Evolutionary conservation across 305 asterid species (phyloP), one percentile per base, ranked within the genome.

Genomic region (Solanum chacoense): DNA sequence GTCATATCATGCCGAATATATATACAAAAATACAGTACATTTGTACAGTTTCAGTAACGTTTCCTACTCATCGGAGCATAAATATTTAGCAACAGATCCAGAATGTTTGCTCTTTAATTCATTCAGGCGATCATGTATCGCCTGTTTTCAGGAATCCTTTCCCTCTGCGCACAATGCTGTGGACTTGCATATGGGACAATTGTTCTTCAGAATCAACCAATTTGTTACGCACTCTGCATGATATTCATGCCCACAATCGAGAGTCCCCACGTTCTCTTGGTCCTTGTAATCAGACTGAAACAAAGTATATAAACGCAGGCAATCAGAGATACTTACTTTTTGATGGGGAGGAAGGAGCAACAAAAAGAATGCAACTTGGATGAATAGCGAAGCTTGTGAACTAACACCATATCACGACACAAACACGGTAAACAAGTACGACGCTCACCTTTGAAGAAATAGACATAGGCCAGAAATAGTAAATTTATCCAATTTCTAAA

Each of bases 121-220:
- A 67, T 32, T 81, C 77, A 37, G 32, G 34, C 13, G 18, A 59
- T 45, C 83, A 55, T 85, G 26, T 72, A 45, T 37, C 34, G 45
- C 83, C 40, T 36, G 35, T n/a, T 13, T 88, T 81, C 89, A 88
- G 69, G 24, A 85, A 11, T 69, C 87, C 67, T 88, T 89, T 55
- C 88, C 84, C 77, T 87, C 88, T 6, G 88, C 35, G 4, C 42
- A 35, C 88, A 91, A 55, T 55, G 90, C 91, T 11, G 91, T 65
- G 83, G 92, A 92, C 88, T 92, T 92, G 93, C 94, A 92, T 72
- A 92, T 89, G 28, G 94, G 94, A 71, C 94, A 92, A 16, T 88
- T 87, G 88, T 92, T 92, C 92, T 92, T 92, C 88, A 91, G 84
- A 65, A 87, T 78, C 72, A 92, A 85, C 94, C 94, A 92, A 88